These are phyloP conservation scores for Wallacemonas sp. DNA, from an alignment of 208 protist genomes.

Conservation along the genomic window DNA sequence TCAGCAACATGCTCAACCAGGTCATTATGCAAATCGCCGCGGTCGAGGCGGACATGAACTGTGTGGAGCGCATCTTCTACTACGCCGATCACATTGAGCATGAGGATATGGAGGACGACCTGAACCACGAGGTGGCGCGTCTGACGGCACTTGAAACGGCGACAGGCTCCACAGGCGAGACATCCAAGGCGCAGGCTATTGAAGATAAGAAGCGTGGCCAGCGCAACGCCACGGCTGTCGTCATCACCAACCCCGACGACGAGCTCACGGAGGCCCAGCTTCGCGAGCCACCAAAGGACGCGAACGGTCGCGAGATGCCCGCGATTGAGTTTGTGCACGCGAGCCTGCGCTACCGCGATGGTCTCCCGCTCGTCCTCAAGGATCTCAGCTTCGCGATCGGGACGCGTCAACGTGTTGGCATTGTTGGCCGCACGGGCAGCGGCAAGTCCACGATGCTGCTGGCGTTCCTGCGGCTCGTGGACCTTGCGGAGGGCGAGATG, in stretches of 20 bases:
- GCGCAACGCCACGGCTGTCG: slow-evolving; percentile 1
- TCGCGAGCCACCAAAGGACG: background rate
- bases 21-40: slow-evolving; percentile 42
- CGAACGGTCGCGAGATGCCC: background rate
- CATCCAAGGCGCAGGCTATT: background rate
- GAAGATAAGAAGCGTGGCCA: background rate
- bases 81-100: slow-evolving; percentile 65
- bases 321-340: slow-evolving; percentile 63
- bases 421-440: slow-evolving; percentile 87
- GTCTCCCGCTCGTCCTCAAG: slow-evolving; percentile 65
- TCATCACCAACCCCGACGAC: slow-evolving; percentile 11
- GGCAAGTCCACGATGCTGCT: slow-evolving; percentile 88
- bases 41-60: slow-evolving; percentile 78
- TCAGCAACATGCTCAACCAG: slow-evolving; percentile 49
- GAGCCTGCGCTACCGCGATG: slow-evolving; percentile 67
- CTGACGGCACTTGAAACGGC: slow-evolving; percentile 6
- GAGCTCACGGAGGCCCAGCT: slow-evolving; percentile 15
- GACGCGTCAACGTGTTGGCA: slow-evolving; percentile 72
- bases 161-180: background rate
- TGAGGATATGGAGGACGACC: slow-evolving; percentile 25
- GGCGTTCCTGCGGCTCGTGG: slow-evolving; percentile 73
- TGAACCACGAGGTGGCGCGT: slow-evolving; percentile 1
- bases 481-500: slow-evolving; percentile 57
- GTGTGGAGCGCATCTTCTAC: slow-evolving; percentile 67
- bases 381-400: slow-evolving; percentile 55